Evolutionary conservation across 2,329 filamentous ascomycete species (phyloP).

Genomic region (Akanthomyces lecanii): DNA sequence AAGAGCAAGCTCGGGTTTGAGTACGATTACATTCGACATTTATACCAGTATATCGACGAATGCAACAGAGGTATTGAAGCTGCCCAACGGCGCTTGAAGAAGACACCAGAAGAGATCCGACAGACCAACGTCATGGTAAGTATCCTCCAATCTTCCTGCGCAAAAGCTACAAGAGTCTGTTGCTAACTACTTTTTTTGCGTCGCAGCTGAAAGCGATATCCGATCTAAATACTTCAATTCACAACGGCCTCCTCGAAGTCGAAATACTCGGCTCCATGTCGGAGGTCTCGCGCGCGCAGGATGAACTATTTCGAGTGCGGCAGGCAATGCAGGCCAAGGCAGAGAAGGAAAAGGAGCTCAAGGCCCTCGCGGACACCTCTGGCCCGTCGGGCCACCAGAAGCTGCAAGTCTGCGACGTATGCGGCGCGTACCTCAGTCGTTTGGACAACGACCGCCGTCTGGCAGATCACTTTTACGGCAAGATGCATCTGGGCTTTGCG

Average conservation of each 20-base stretch:
- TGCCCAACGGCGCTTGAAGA: constrained; percentile 86
- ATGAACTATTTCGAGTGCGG: constrained; percentile 82
- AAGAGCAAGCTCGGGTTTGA: constrained; percentile 83
- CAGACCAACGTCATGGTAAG: constrained; percentile 80
- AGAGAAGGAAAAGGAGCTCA: constrained; percentile 82
- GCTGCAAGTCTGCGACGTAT: constrained; percentile 96
- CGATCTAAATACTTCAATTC: constrained; percentile 73
- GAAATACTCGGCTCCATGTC: constrained; percentile 78
- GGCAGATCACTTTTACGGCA: constrained; percentile 97
- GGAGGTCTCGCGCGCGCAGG: constrained; percentile 74
- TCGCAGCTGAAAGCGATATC: constrained; percentile 70
- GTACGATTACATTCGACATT: constrained; percentile 92
- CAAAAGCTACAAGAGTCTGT: neutral
- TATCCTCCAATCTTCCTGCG: neutral
- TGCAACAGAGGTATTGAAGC: constrained; percentile 92
- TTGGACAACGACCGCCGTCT: constrained; percentile 91
- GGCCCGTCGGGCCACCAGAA: constrained; percentile 96
- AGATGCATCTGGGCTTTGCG: constrained; percentile 98
- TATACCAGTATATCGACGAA: constrained; percentile 94
- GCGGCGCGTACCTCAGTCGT: constrained; percentile 86
- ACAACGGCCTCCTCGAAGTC: constrained; percentile 79
- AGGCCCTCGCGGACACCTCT: constrained; percentile 83
- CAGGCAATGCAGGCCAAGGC: constrained; percentile 76
- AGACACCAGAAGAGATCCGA: constrained; percentile 94
- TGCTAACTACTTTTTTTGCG: neutral